Conservation (phyloP, 495 filamentous ascomycete species). For the Trichoderma reesei region DNA sequence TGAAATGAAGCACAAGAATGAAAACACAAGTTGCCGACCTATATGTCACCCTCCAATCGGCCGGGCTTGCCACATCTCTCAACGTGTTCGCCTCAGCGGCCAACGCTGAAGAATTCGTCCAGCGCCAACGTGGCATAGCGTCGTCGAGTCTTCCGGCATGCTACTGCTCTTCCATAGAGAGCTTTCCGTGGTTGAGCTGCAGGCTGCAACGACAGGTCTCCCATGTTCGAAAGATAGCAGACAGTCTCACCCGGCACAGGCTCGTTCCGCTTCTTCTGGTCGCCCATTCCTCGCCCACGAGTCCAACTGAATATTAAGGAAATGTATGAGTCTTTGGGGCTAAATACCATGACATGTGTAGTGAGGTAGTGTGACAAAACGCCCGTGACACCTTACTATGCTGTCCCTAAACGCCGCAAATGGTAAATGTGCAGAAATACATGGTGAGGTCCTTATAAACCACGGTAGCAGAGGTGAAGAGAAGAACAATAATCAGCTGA, state of each 20-base stretch:
- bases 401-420: slow-evolving; percentile 29
- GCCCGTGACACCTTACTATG: slow-evolving; percentile 43
- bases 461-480: slow-evolving; percentile 15
- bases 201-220: neutral
- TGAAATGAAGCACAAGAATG: neutral
- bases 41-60: slow-evolving; percentile 6
- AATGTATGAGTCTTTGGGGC: neutral
- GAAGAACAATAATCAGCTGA: slow-evolving; percentile 24
- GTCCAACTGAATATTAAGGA: slow-evolving; percentile 9
- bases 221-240: neutral
- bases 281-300: neutral
- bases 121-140: slow-evolving; percentile 2
- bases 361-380: slow-evolving; percentile 21
- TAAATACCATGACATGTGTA: slow-evolving; percentile 5
- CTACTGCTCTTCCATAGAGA: neutral
- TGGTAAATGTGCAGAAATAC: slow-evolving; percentile 34
- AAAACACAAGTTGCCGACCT: slow-evolving; percentile 7
- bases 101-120: neutral
- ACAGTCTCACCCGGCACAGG: neutral
- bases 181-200: neutral
- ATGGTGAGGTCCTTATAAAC: slow-evolving; percentile 22
- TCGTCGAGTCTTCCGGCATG: neutral
- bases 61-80: neutral
- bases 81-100: neutral
- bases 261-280: neutral